Conservation (phyloP, 345 rosid genomes). For the Acer negundo region DNA sequence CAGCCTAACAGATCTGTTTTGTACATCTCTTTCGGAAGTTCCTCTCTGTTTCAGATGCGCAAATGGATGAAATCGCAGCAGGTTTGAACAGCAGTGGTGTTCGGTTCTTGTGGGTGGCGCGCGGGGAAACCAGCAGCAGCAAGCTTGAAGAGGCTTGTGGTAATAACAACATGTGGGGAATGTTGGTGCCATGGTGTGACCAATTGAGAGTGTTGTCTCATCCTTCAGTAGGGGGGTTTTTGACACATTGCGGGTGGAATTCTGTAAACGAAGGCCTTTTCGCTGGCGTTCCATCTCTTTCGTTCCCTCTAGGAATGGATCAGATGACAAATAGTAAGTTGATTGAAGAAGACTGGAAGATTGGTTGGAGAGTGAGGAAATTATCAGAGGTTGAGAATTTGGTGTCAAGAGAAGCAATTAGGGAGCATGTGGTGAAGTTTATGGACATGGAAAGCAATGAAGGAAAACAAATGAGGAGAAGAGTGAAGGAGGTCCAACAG, state of each 20-base stretch:
- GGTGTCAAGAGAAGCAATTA: constrained; percentile 37
- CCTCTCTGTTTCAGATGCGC: constrained; percentile 32
- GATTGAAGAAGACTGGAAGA: constrained; percentile 59
- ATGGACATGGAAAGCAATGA: constrained; percentile 31
- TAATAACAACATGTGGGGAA: constrained; percentile 14
- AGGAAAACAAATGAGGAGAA: constrained; percentile 38
- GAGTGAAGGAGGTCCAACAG: constrained; percentile 26
- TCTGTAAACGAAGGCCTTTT: constrained; percentile 55
- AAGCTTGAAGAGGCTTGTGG: constrained; percentile 10
- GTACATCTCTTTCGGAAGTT: constrained; percentile 47
- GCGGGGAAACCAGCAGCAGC: constrained; percentile 9
- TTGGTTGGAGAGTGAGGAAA: constrained; percentile 46
- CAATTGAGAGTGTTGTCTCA: constrained; percentile 58
- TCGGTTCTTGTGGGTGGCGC: constrained; percentile 42
- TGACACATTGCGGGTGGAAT: constrained; percentile 73
- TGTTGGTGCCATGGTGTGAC: constrained; percentile 59
- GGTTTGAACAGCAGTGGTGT: constrained; percentile 35
- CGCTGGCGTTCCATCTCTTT: constrained; percentile 50
- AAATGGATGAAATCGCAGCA: constrained; percentile 41
- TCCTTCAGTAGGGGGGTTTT: constrained; percentile 56
- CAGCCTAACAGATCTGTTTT: constrained; percentile 39
- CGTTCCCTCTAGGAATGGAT: constrained; percentile 50
- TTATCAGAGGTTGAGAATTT: constrained; percentile 18
- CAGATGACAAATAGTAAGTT: constrained; percentile 47
- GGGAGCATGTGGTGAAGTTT: constrained; percentile 23